A percentile compares a stretch with the other conserved stretches of the same genome.
Evolutionary conservation across 495 filamentous ascomycete species (phyloP).

Genomic region (Hypomontagnella submonticulosa): DNA sequence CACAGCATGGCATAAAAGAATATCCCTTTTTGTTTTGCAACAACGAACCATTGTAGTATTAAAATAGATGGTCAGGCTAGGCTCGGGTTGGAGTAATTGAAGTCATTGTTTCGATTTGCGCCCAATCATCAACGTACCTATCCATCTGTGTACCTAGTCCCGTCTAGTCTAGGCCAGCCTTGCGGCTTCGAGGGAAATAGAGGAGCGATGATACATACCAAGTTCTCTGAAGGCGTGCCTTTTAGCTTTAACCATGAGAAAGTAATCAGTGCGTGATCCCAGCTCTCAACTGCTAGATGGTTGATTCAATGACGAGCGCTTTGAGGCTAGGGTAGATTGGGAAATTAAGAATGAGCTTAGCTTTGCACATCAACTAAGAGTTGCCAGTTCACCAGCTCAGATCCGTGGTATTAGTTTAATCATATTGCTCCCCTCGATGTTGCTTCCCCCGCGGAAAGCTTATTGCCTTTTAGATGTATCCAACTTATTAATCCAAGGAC

Average conservation of each 20-base stretch:
- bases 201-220: slow-evolving; percentile 41
- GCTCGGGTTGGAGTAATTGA: slow-evolving; percentile 41
- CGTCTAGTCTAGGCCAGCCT: slow-evolving; percentile 26
- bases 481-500: no score
- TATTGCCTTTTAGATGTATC: no score
- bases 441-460: no score
- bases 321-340: no score
- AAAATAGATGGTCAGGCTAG: slow-evolving; percentile 44
- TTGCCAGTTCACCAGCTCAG: no score
- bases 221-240: neutral
- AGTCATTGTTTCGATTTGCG: slow-evolving; percentile 26
- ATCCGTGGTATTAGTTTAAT: no score
- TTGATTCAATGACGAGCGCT: no score
- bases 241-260: neutral
- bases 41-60: slow-evolving; percentile 40
- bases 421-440: no score
- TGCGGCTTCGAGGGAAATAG: slow-evolving; percentile 27
- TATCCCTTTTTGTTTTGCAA: slow-evolving; percentile 15
- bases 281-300: no score
- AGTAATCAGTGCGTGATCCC: neutral
- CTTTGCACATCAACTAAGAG: no score
- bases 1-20: slow-evolving; percentile 4
- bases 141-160: slow-evolving; percentile 26
- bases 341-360: no score
- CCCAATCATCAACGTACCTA: slow-evolving; percentile 22